Conservation (phyloP, 202 grass and related monocot genomes). For the Panicum hallii region DNA sequence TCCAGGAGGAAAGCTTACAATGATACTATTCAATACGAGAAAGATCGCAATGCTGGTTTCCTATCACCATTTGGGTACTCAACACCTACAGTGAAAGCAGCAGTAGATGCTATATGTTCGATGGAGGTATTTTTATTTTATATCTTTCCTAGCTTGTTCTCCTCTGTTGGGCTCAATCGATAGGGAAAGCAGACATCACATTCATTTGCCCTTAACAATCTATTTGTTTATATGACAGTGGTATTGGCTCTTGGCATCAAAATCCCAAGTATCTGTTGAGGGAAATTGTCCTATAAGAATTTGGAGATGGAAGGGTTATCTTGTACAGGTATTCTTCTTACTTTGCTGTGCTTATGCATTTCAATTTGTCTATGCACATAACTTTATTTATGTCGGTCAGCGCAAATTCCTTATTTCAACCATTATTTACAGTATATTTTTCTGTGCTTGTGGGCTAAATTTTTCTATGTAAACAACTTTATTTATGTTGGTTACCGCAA, state of each 20-base stretch:
- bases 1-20: conserved; percentile 86
- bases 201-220: conserved; percentile 47
- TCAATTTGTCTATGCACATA: conserved; percentile 22
- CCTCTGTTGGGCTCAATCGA: neutral
- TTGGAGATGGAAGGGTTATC: conserved; percentile 95
- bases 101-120: conserved; percentile 76
- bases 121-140: conserved; percentile 71
- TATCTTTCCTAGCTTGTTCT: neutral
- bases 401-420: conserved; percentile 39
- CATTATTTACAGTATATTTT: conserved; percentile 62
- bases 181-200: conserved; percentile 14
- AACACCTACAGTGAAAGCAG: conserved; percentile 81
- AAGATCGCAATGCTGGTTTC: conserved; percentile 93
- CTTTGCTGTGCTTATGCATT: conserved; percentile 28
- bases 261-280: conserved; percentile 63
- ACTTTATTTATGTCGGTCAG: conserved; percentile 12
- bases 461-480: conserved; percentile 28
- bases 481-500: conserved; percentile 11
- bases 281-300: conserved; percentile 62
- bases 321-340: conserved; percentile 65
- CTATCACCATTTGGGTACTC: conserved; percentile 99
- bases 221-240: conserved; percentile 66
- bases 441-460: conserved; percentile 9
- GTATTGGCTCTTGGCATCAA: conserved; percentile 83
- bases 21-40: conserved; percentile 91